Base-by-base conservation (phyloP, 305 asterid genomes). In the Fraxinus angustifolia region DNA sequence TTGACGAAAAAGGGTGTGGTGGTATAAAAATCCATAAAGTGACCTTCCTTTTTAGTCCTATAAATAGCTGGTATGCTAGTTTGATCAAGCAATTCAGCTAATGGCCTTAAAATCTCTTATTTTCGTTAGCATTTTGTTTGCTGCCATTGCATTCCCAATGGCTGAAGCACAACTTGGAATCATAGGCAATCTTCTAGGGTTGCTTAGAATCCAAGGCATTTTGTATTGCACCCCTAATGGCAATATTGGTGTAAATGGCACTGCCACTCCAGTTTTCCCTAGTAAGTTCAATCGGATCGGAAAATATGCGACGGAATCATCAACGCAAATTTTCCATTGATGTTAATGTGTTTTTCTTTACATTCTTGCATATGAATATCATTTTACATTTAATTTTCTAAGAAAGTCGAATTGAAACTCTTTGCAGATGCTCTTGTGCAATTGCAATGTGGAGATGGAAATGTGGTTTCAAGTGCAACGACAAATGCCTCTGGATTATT, bases 371-470 rank as follows among this genome's bases (percentile, higher is more conserved):
- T 6, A 6, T n/a, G 68, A 60, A 23, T 23, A 72, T 30, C 26
- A 72, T 72, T 31, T 7, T 16, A 7, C 45, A 14, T 5, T 72
- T 16, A 71, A 2, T 33, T 35, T 71, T 16, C 11, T n/a, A 35
- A 73, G 48, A 34, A 72, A 73, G 2, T 36, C 56, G 21, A 38
- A 38, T 75, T 42, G 33, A 12, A 45, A 78, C 16, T 79, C 31
- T 50, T 33, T 79, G 86, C 85, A 90, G 92, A 88, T 85, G 92
- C 91, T 30, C 45, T 80, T 53, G 92, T 88, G 80, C 90, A 90
- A 78, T 79, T 90, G 73, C 87, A 77, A 36, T 90, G 93, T 73
- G 91, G 90, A 36, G 26, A 36, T 31, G 90, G 91, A 40, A 88
- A 71, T 11, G 87, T 82, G 73, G 84, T 89, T 11, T 86, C 92